Evolutionary conservation across 1,284 basidiomycete genomes (phyloP), one percentile per base, ranked within the genome.

Genomic region (Hymenochaete sp.): DNA sequence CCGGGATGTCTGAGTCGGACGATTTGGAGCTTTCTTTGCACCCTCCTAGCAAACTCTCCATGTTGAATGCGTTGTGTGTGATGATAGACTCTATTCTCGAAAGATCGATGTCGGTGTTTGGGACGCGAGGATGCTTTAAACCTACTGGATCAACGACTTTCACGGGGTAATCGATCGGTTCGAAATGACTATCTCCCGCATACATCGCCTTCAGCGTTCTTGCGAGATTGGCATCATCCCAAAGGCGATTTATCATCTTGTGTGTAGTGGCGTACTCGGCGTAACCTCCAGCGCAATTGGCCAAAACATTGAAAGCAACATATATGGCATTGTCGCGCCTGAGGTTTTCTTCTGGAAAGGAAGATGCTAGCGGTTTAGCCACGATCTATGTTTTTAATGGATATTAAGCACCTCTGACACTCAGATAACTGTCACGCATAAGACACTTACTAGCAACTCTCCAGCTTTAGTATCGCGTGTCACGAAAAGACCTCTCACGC

Each of bases 391-490:
- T 3, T 19, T 11, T 2, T 4, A 25, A 3, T 4, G n/a, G n/a
- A n/a, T n/a, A 3, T 6, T 2, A 19, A 38, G 14, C 4, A 27
- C 3, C 16, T 6, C n/a, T 8, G 6, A 31, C 19, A 16, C 24
- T 41, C 37, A n/a, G n/a, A n/a, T n/a, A n/a, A n/a, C n/a, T n/a
- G n/a, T n/a, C n/a, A n/a, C 31, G 11, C n/a, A 8, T n/a, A 24
- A 13, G n/a, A 13, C 3, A 11, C 44, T 26, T n/a, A 49, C 48
- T 18, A 49, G 39, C 13, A 49, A 38, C 32, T 49, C 48, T 4
- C 48, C 48, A 9, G 32, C 25, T 36, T 42, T 32, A 9, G 46
- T 38, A 14, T 45, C 43, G 7, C 43, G 36, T 7, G 48, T 49
- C 3, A 41, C 44, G 38, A 45, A 41, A 4, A 46, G 3, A 7